Base-by-base conservation (phyloP, 1,284 basidiomycete species). In the Trichosporon asahii region DNA sequence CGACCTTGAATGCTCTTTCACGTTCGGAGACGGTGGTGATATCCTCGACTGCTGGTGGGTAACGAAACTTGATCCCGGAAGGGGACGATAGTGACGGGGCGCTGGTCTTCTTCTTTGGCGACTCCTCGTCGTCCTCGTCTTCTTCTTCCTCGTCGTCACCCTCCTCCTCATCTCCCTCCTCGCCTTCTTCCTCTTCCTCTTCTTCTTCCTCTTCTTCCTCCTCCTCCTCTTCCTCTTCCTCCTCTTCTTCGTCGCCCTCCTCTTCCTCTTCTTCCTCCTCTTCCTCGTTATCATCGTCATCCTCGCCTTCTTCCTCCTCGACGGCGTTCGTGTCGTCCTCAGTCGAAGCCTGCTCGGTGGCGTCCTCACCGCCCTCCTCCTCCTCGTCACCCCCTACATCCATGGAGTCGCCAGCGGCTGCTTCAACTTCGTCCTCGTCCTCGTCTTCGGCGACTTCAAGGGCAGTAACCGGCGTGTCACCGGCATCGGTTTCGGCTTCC, bases 1-100 rank as follows among this genome's bases (percentile, higher is more conserved):
- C 83, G 3, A 77, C 69, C 70, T 83, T 84, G 81, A 84, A 83
- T 3, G 73, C 66, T 67, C 79, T 76, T 61, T 80, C 76, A 0
- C 77, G 73, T 6, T 77, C 76, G 3, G 78, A 68, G 5, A 81
- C 70, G 2, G 63, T 72, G 1, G 75, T 72, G 46, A 80, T 78
- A 64, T 80, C 77, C 29, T 72, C 66, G 2, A 77, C 76, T 18
- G 80, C 69, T 1, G 74, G 69, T 0, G 81, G 80, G 66, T 82
- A 82, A 23, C 75, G 69, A 67, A 77, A 79, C 40, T 63, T 68
- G 31, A 69, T 63, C 33, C 44, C 60, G 3, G 49, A 14, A 5
- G 72, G 65, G 6, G 64, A 35, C 11, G 57, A 65, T 46, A 44
- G 61, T 12, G 27, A 23, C 55, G 23, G 55, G 21, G 69, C 35